phyloP scores from a whole-genome alignment of 2,329 filamentous ascomycete species.

The Pseudocercospora fuligena region DNA sequence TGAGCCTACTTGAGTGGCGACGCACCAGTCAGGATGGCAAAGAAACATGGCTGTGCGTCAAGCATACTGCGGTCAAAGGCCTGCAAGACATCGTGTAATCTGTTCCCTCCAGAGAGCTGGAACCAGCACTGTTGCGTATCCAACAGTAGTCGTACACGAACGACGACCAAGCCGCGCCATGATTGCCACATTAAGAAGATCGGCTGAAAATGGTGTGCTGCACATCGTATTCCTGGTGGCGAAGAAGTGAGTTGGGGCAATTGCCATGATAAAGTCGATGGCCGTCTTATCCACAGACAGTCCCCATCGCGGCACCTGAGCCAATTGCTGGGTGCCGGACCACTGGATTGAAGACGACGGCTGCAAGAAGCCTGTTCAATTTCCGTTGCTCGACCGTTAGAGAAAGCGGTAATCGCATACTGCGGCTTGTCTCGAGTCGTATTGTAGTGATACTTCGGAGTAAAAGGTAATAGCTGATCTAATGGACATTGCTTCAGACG shows the following conservation, averaged over 20 bases:
- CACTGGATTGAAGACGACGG: neutral
- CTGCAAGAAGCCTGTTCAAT: conserved; percentile 3
- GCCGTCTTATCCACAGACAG: neutral
- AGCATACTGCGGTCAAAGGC: conserved; percentile 21
- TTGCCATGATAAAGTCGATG: neutral
- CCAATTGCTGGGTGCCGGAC: neutral
- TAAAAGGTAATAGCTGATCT: neutral
- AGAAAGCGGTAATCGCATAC: neutral
- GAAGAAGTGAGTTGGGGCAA: neutral
- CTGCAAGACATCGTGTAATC: conserved; percentile 19
- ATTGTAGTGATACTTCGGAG: neutral
- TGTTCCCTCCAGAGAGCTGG: neutral
- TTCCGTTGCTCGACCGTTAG: neutral
- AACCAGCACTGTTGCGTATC: neutral
- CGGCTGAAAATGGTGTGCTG: neutral
- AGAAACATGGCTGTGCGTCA: conserved; percentile 18
- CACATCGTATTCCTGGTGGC: neutral
- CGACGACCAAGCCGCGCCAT: neutral
- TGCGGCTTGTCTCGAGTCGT: neutral
- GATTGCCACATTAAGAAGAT: neutral
- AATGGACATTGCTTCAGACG: neutral
- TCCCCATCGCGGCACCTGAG: neutral
- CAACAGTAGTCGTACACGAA: neutral
- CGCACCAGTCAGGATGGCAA: neutral
- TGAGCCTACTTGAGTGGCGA: conserved; percentile 19